Evolutionary conservation across 2,329 filamentous ascomycete genomes (phyloP).

Genomic region (Peltaster fructicola): DNA sequence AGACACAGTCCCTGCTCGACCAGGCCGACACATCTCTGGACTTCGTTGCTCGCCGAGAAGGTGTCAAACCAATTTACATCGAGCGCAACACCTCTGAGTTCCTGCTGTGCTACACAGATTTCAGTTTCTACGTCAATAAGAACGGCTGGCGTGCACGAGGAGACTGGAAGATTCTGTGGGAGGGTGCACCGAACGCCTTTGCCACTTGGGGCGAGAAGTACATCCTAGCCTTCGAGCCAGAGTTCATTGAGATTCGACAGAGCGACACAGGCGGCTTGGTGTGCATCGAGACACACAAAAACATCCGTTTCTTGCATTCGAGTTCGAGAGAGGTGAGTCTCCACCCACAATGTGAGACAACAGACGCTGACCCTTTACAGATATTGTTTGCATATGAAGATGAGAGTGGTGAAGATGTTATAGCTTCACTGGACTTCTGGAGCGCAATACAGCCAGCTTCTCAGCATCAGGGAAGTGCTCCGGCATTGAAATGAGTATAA

Average conservation of each 20-base stretch:
- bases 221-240: conserved; percentile 91
- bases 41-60: conserved; percentile 87
- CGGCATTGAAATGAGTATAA: too few species aligned
- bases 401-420: conserved; percentile 78
- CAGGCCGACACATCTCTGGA: conserved; percentile 96
- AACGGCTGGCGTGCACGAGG: conserved; percentile 93
- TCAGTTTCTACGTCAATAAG: conserved; percentile 97
- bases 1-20: conserved; percentile 90
- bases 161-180: conserved; percentile 96
- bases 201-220: conserved; percentile 82
- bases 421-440: conserved; percentile 96
- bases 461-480: conserved; percentile 4
- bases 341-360: neutral
- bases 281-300: conserved; percentile 90
- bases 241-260: conserved; percentile 91
- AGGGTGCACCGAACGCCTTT: conserved; percentile 80
- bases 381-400: conserved; percentile 97
- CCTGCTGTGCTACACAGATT: conserved; percentile 93
- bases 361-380: conserved; percentile 30
- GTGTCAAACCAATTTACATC: conserved; percentile 77
- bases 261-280: conserved; percentile 83
- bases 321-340: conserved; percentile 78
- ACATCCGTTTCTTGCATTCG: conserved; percentile 92
- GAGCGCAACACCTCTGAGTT: conserved; percentile 95
- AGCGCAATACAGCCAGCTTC: conserved; percentile 22